Conservation (phyloP, 129 eudicot species). For the Lactuca sativa region DNA sequence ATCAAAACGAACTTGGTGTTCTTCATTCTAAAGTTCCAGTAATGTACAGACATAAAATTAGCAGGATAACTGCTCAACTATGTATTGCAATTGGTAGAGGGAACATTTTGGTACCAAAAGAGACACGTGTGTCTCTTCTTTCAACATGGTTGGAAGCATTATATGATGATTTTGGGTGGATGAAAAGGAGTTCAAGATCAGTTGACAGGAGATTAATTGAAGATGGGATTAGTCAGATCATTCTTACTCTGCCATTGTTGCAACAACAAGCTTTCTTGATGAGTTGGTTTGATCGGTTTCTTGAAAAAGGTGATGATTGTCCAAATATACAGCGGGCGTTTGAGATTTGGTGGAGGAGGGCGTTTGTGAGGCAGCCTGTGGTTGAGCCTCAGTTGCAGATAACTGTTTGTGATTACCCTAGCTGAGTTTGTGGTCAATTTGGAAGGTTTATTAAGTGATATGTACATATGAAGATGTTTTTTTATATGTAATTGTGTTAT, state of each 20-base stretch:
- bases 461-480: constrained; percentile 28
- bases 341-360: constrained; percentile 95
- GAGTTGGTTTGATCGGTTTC: constrained; percentile 87
- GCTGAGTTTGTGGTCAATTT: constrained; percentile 26
- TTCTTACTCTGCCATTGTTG: constrained; percentile 66
- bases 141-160: constrained; percentile 95
- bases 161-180: constrained; percentile 88
- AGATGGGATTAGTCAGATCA: constrained; percentile 76
- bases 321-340: constrained; percentile 88
- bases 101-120: constrained; percentile 69
- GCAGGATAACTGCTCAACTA: constrained; percentile 79
- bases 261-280: constrained; percentile 72
- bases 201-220: constrained; percentile 73
- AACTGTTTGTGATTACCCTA: constrained; percentile 68
- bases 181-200: constrained; percentile 55
- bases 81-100: constrained; percentile 88
- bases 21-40: constrained; percentile 83
- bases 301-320: constrained; percentile 84
- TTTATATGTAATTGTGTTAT: constrained; percentile 14
- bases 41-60: constrained; percentile 86
- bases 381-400: constrained; percentile 68
- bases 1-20: constrained; percentile 71
- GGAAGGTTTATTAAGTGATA: constrained; percentile 2
- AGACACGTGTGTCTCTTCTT: constrained; percentile 54
- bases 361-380: constrained; percentile 70